phyloP scores from a whole-genome alignment of 1,139 yeast genomes.

The Taiozyma sp. region DNA sequence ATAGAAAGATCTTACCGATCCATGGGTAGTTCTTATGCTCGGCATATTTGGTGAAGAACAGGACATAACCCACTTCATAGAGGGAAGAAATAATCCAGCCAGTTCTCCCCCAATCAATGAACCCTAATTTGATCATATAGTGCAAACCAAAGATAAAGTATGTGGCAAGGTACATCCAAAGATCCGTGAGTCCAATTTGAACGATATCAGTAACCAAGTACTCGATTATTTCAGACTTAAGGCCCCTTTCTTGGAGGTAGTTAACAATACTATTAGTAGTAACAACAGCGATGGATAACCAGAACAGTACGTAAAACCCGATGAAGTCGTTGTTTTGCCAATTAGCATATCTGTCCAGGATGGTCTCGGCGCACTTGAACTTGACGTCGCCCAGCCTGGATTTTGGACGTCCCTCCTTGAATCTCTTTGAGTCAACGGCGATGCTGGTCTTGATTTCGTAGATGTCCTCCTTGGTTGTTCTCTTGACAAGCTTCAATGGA shows the following conservation, averaged over 20 bases:
- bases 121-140: conserved; percentile 35
- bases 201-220: conserved; percentile 48
- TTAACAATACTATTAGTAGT: conserved; percentile 46
- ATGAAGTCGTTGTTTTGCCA: conserved; percentile 34
- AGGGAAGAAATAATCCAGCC: conserved; percentile 61
- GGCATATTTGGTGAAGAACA: conserved; percentile 45
- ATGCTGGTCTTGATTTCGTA: conserved; percentile 14
- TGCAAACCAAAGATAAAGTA: conserved; percentile 59
- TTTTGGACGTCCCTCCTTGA: conserved; percentile 26
- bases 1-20: conserved; percentile 82
- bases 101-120: conserved; percentile 48
- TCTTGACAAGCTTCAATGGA: conserved; percentile 4
- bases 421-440: conserved; percentile 22
- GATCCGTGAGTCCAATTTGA: conserved; percentile 65
- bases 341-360: conserved; percentile 41
- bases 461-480: conserved; percentile 14
- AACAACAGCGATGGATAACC: conserved; percentile 59
- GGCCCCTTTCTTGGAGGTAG: conserved; percentile 29
- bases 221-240: conserved; percentile 49
- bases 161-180: conserved; percentile 60
- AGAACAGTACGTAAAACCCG: conserved; percentile 64
- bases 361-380: conserved; percentile 40
- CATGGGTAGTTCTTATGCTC: conserved; percentile 60
- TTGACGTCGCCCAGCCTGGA: conserved; percentile 43
- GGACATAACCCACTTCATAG: conserved; percentile 49